Evolutionary conservation across 441 rosid species (phyloP).

Genomic region (Adansonia rubrostipa): DNA sequence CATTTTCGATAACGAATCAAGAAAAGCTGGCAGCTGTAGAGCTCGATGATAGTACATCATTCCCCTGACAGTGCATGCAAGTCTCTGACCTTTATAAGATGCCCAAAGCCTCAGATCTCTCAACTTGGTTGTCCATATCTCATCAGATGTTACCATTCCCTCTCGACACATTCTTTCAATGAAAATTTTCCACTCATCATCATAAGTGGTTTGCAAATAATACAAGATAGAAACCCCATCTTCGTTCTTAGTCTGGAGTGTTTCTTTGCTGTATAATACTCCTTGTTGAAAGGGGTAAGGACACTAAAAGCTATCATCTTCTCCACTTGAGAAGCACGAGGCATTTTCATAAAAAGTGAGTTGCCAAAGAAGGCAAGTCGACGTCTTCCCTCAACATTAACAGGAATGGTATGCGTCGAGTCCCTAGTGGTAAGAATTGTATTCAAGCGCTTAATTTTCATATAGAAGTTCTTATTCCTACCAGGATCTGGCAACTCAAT

Average conservation of each 20-base stretch:
- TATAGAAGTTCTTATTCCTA: neutral
- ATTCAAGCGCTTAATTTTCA: constrained; percentile 1
- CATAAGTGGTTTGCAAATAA: constrained; percentile 16
- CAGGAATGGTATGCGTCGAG: neutral
- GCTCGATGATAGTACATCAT: constrained; percentile 18
- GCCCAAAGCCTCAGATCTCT: constrained; percentile 20
- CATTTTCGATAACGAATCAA: constrained; percentile 12
- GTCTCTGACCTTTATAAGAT: constrained; percentile 14
- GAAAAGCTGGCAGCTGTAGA: constrained; percentile 14
- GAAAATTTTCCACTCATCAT: constrained; percentile 8
- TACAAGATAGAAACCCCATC: constrained; percentile 13
- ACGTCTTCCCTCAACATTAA: constrained; percentile 6
- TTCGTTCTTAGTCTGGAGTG: neutral
- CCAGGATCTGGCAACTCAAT: neutral
- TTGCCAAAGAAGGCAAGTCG: constrained; percentile 13
- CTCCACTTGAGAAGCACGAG: constrained; percentile 18
- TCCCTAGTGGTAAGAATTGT: constrained; percentile 18
- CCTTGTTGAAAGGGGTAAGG: constrained; percentile 19
- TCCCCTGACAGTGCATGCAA: constrained; percentile 13
- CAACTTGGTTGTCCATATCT: constrained; percentile 21
- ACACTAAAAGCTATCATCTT: constrained; percentile 18
- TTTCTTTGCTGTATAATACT: constrained; percentile 3
- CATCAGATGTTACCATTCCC: constrained; percentile 18
- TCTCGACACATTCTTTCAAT: constrained; percentile 14
- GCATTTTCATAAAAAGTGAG: constrained; percentile 4